Evolutionary conservation across 1,139 yeast species (phyloP).

Genomic region (Magnusiomyces sp.): DNA sequence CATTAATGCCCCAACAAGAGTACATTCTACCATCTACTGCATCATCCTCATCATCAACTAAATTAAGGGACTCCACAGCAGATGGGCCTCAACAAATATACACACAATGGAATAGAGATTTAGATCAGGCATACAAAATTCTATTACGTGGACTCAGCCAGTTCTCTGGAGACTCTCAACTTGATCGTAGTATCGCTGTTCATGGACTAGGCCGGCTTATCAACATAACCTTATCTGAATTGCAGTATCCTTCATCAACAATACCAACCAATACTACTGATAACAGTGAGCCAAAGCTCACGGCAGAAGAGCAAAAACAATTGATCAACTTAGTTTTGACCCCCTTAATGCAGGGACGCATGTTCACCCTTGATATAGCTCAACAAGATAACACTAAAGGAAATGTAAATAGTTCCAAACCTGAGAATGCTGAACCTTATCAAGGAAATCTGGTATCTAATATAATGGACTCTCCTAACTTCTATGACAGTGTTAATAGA

Average conservation of each 20-base stretch:
- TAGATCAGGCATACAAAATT: slow-evolving; percentile 1
- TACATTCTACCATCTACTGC: no score
- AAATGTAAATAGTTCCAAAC: background rate
- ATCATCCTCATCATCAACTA: no score
- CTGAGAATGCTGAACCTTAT: background rate
- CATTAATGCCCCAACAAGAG: no score
- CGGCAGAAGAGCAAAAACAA: background rate
- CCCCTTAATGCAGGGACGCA: background rate
- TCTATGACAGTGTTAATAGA: no score
- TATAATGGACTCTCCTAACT: no score
- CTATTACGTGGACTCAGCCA: background rate
- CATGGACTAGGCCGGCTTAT: slow-evolving; percentile 1
- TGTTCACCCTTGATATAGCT: background rate
- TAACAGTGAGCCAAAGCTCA: background rate
- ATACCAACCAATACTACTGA: no score
- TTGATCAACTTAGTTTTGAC: background rate
- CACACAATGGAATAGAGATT: background rate
- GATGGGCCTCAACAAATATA: no score
- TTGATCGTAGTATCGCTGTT: background rate
- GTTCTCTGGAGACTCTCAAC: background rate
- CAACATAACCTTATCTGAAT: background rate
- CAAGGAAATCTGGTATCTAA: background rate
- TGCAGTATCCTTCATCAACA: background rate
- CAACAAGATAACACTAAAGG: background rate
- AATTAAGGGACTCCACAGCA: no score